phyloP scores from a whole-genome alignment of 2,329 filamentous ascomycete genomes.

The Ustulina deusta region DNA sequence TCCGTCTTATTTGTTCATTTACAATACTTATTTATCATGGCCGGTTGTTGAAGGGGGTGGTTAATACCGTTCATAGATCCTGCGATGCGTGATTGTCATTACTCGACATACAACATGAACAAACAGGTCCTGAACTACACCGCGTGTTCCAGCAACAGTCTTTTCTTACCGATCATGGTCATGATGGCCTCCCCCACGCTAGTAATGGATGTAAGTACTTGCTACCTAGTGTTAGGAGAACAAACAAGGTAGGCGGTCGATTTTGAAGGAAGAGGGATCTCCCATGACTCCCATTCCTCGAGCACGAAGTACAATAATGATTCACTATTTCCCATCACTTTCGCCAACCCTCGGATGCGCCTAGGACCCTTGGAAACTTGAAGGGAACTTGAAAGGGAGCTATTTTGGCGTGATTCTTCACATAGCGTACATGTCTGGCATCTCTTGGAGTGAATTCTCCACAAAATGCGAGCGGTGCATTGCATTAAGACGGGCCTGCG shows the following conservation, averaged over 20 bases:
- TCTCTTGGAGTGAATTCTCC: slow-evolving; percentile 16
- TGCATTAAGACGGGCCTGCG: slow-evolving; percentile 30
- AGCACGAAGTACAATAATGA: neutral
- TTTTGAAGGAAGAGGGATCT: slow-evolving; percentile 5
- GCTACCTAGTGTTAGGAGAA: neutral
- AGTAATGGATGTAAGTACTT: slow-evolving; percentile 1
- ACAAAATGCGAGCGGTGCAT: slow-evolving; percentile 22
- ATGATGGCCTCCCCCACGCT: slow-evolving; percentile 19
- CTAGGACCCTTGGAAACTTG: neutral
- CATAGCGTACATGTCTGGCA: neutral
- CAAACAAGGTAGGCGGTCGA: slow-evolving; percentile 1
- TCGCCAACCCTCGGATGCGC: neutral
- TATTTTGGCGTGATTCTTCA: neutral
- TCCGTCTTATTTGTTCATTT: slow-evolving; percentile 12
- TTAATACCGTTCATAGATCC: slow-evolving; percentile 13
- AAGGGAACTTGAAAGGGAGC: neutral
- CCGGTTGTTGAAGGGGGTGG: slow-evolving; percentile 18
- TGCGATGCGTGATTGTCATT: slow-evolving; percentile 19
- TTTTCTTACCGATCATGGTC: slow-evolving; percentile 14
- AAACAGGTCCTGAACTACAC: neutral
- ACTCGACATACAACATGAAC: slow-evolving; percentile 9
- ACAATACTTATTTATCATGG: slow-evolving; percentile 14
- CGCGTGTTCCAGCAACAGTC: neutral
- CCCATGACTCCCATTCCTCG: neutral
- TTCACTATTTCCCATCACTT: neutral